These are phyloP conservation scores for Salix purpurea DNA, from an alignment of 345 rosid species.

Conservation along the genomic window DNA sequence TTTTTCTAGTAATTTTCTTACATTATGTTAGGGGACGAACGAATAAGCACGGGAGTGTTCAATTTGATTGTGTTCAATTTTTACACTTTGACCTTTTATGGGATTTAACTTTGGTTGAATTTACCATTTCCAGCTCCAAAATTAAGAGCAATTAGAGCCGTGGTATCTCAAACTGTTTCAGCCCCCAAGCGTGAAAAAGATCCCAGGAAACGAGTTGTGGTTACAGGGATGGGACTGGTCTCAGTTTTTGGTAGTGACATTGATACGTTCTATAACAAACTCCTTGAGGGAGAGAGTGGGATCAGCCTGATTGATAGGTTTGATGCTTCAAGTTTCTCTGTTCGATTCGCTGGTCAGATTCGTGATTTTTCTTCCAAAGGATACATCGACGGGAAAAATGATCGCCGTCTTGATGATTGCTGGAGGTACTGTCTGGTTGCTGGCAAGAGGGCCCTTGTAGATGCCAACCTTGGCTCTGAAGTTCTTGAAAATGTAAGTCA, in stretches of 20 bases:
- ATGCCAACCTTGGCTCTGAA: slow-evolving; percentile 46
- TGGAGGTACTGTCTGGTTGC: slow-evolving; percentile 72
- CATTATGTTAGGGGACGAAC: neutral
- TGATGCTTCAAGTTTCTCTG: slow-evolving; percentile 52
- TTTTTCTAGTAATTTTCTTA: neutral
- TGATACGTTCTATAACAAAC: slow-evolving; percentile 44
- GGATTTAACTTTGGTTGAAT: slow-evolving; percentile 1
- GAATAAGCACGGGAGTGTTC: neutral
- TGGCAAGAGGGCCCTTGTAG: slow-evolving; percentile 51
- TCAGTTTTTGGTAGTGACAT: slow-evolving; percentile 51
- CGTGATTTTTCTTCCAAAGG: slow-evolving; percentile 56
- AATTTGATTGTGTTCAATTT: neutral
- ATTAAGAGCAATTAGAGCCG: slow-evolving; percentile 39
- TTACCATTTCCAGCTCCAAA: slow-evolving; percentile 30
- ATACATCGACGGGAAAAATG: slow-evolving; percentile 60
- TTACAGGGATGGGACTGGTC: slow-evolving; percentile 67
- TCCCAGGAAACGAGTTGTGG: slow-evolving; percentile 50
- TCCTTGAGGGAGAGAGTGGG: slow-evolving; percentile 68
- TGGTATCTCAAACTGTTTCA: slow-evolving; percentile 40
- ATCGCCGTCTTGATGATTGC: slow-evolving; percentile 62
- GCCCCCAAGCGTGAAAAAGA: slow-evolving; percentile 53
- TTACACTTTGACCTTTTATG: neutral
- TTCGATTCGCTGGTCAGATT: slow-evolving; percentile 60
- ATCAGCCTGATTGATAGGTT: slow-evolving; percentile 54
- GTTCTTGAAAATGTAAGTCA: slow-evolving; percentile 44